Evolutionary conservation across 1,139 yeast species (phyloP), one percentile per base, ranked within the genome.

Genomic region (Yamadazyma sp.): DNA sequence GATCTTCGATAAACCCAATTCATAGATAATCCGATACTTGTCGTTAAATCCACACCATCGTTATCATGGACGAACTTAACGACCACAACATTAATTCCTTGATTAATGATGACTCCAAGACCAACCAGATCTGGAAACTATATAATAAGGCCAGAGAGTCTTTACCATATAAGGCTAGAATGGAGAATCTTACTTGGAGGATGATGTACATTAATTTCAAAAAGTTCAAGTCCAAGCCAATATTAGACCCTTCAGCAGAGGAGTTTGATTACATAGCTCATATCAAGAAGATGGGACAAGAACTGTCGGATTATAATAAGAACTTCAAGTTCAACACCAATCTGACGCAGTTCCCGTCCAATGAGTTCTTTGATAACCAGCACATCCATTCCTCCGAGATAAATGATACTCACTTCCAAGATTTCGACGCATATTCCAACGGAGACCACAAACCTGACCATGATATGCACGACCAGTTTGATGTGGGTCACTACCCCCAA

Each of bases 151-250:
- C 94, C 13, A 79, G 77, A 47, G 80, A 85, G n/a, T 74, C 83
- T n/a, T 64, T 87, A 34, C 95, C 95, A 1, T 81, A 84, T 57
- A 75, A 78, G 42, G 73, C 78, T 30, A 67, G 96, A 34, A 82
- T 87, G 81, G 88, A 85, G 55, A 87, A 87, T 56, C 62, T 87
- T 37, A 82, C 94, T 10, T 87, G 96, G 96, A 63, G 96, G 45
- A 75, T 88, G 79, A 83, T 87, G 89, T 76, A 73, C 37, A 65
- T 84, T 52, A 76, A 77, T 45, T 24, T 43, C 10, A 57, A 69
- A 39, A 59, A 62, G 40, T 59, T 17, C 10, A 34, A 38, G 20
- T 14, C 27, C 8, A 33, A 38, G 23, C 40, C 40, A 3, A 29
- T 31, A 10, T 26, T 42, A 22, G 70, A 64, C 31, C 75, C 78